Evolutionary conservation across 225 moss, liverwort and hornwort genomes (phyloP), one percentile per base, ranked within the genome.

Genomic region (Antitrichia curtipendula): DNA sequence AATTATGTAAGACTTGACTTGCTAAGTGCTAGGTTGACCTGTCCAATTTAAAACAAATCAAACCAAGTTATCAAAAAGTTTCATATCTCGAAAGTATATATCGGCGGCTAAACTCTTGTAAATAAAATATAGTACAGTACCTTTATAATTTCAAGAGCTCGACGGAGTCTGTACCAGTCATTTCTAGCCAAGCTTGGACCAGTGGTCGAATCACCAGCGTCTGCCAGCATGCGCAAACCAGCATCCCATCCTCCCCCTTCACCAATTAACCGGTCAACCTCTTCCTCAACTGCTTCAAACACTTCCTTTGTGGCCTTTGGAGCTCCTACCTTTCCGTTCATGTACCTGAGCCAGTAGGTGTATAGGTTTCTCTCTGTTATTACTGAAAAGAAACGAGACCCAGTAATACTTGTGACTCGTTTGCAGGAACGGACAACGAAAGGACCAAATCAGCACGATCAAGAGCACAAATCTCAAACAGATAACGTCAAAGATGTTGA

Each of bases 111-210:
- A 81, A 86, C 47, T 19, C 83, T 63, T 36, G 45, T 66, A 62
- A 75, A n/a, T 63, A 65, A 40, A 53, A 65, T 22, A 38, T 21
- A 74, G 40, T 57, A 49, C 61, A 81, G 82, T 92, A 97, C 97
- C 96, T 95, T 97, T 66, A 97, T 87, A 89, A 97, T 97, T 88
- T 97, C 97, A 87, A 99, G 97, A 88, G 97, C 95, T 78, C 98
- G 96, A 81, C 93, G 95, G 79, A 97, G 94, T 90, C 98, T 95
- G 90, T 99, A 99, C 98, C 98, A 97, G 91, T 99, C 98, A 92
- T 99, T 99, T 86, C 96, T 94, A 76, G 97, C 93, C 88, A 99
- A 91, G 85, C 84, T 95, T 73, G 89, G 85, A 82, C 95, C 97
- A 84, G 95, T 95, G 57, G 90, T 94, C 29, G 92, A 87, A 92